Percentiles rank a stretch among this genome's conserved stretches.
These are phyloP conservation scores for Shiraia sp. DNA, from an alignment of 2,329 filamentous ascomycete genomes.

Conservation along the genomic window DNA sequence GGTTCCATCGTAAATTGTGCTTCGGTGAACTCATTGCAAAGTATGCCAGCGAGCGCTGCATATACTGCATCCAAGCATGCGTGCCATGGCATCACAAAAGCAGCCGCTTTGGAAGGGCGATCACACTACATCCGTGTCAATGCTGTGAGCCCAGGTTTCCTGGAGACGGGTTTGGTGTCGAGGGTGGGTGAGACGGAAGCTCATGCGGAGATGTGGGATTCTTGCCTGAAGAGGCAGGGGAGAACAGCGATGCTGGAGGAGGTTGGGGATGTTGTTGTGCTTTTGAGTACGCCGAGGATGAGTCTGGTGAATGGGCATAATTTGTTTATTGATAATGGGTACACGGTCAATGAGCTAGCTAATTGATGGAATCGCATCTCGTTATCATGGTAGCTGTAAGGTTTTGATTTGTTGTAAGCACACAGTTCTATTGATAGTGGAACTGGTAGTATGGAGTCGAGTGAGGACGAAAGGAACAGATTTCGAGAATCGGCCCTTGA, in stretches of 20 bases:
- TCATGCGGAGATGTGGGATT: conserved; percentile 5
- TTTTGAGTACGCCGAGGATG: conserved; percentile 16
- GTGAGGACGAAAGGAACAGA: too few relatives aligned
- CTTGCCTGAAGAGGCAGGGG: conserved; percentile 13
- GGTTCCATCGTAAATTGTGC: conserved; percentile 25
- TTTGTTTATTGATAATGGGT: conserved; percentile 15
- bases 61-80: conserved; percentile 36
- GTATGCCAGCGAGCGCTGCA: conserved; percentile 12
- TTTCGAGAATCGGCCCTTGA: too few relatives aligned
- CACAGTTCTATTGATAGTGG: too few relatives aligned
- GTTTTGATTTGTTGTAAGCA: too few relatives aligned
- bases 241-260: conserved; percentile 13
- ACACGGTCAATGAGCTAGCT: conserved; percentile 13
- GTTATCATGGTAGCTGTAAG: too few relatives aligned
- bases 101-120: conserved; percentile 29
- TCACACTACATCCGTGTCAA: conserved; percentile 13
- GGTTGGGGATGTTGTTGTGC: conserved; percentile 19
- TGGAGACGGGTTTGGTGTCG: conserved; percentile 12
- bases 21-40: conserved; percentile 13
- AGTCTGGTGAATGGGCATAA: conserved; percentile 20
- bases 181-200: background rate
- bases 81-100: conserved; percentile 36
- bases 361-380: too few relatives aligned
- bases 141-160: conserved; percentile 11
- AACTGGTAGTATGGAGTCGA: too few relatives aligned